Percentiles rank a stretch among this genome's conserved stretches.
Conservation (phyloP, 768 basidiomycete species). For the Sarcomyxa edulis region DNA sequence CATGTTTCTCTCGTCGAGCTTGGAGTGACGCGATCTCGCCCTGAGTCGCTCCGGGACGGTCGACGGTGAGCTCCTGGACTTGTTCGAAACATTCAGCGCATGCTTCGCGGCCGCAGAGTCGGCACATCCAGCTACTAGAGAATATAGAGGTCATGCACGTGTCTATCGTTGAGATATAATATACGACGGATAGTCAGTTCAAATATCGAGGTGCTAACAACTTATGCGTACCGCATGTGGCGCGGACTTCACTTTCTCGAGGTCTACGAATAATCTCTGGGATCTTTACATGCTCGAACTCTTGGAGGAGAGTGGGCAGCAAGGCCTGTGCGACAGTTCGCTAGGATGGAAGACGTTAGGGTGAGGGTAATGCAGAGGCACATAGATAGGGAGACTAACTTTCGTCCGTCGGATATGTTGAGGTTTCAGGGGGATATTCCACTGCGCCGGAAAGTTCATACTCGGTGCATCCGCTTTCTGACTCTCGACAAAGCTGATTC, state of each 20-base stretch:
- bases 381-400: conserved; percentile 30
- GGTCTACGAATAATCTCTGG: conserved; percentile 64
- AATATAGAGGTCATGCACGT: conserved; percentile 94
- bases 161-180: conserved; percentile 42
- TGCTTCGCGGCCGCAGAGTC: conserved; percentile 85
- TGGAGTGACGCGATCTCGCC: conserved; percentile 45
- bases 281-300: conserved; percentile 54
- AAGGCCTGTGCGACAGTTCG: conserved; percentile 63
- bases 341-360: conserved; percentile 28
- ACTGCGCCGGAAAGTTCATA: conserved; percentile 60
- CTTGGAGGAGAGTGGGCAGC: conserved; percentile 59
- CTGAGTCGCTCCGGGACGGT: conserved; percentile 40
- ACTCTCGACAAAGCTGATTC: conserved; percentile 66
- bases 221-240: conserved; percentile 83
- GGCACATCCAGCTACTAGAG: conserved; percentile 85
- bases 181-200: neutral
- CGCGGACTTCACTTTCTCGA: conserved; percentile 77
- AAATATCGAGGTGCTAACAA: conserved; percentile 7
- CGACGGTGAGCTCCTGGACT: conserved; percentile 58
- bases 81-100: conserved; percentile 80
- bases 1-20: conserved; percentile 51
- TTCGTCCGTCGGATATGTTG: conserved; percentile 55
- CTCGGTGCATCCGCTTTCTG: conserved; percentile 50
- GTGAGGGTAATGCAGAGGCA: no score
- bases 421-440: conserved; percentile 56